Base-by-base conservation (phyloP, 2,329 filamentous ascomycete species). In the Claviceps cyperi region DNA sequence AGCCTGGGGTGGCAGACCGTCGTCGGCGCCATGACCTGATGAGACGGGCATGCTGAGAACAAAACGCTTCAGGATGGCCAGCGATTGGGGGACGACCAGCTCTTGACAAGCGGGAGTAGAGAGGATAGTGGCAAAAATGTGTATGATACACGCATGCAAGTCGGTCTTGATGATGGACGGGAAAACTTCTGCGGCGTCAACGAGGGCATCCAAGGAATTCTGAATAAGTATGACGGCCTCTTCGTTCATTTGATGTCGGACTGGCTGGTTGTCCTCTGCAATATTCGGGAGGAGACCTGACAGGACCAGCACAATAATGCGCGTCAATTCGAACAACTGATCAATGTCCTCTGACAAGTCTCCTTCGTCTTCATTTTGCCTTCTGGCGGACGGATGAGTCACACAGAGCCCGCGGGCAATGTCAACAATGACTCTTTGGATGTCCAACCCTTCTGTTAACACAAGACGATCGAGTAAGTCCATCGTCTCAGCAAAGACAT, bases 401-500 rank as follows among this genome's bases (percentile, higher is more conserved):
- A 97, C 76, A 58, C 91, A 96, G 15, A 98, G 72, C 46, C 88
- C 90, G 50, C 90, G 79, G 1, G 90, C 90, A 59, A 97, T 96
- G 58, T 95, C 86, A 8, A 98, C 89, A 60, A 98, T 94, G 28
- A 94, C 87, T 0, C 79, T 78, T 65, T 98, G 92, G 19, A 97
- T 86, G 54, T 89, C 83, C 24, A 92, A 74, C 1, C 85, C 86
- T 63, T 97, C 91, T 0, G 91, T 98, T 52, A 98, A 75, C 4
- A 94, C 89, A 38, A 98, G 78, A 6, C 92, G 81, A 65, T 97
- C 91, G 4, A 98, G 77, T 49, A 95, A 78, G 59, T 98, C 92
- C 82, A 97, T 95, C 0, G 90, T 95, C 69, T 98, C 92, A 0
- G 89, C 86, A 64, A 98, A 98, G 44, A 98, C 86, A 7, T 90